Conservation (phyloP, 805 yeast genomes). For the Hanseniaspora lachancei region DNA sequence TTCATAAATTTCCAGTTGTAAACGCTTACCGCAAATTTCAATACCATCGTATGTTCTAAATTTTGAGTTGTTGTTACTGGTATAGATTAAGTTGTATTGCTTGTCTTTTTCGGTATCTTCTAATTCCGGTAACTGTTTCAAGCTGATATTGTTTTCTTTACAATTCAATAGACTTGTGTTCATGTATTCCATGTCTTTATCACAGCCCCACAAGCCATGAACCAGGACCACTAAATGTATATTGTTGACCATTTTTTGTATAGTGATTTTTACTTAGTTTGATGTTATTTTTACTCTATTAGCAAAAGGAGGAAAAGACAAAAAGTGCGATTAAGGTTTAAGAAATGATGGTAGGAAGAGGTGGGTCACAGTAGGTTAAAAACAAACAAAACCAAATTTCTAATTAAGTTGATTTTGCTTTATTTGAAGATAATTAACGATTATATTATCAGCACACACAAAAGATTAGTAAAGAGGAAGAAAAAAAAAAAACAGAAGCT, state of each 20-base stretch:
- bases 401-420: no score
- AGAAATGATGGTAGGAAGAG: no score
- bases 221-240: constrained; percentile 49
- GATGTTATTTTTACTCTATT: no score
- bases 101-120: constrained; percentile 31
- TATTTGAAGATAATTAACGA: no score
- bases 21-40: constrained; percentile 68
- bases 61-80: neutral
- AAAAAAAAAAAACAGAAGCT: no score
- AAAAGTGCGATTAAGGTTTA: no score
- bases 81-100: constrained; percentile 36
- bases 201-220: constrained; percentile 68
- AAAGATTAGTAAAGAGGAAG: no score
- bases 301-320: no score
- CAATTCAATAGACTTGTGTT: constrained; percentile 31
- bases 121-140: constrained; percentile 1
- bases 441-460: neutral
- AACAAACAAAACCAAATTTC: no score
- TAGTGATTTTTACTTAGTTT: no score
- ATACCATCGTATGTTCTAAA: constrained; percentile 67
- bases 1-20: constrained; percentile 48
- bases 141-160: neutral
- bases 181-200: constrained; percentile 52
- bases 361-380: no score
- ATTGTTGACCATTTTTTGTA: neutral